Percentiles rank a stretch among this genome's conserved stretches.
These are phyloP conservation scores for Rhizophora mangle DNA, from an alignment of 345 rosid genomes.

Conservation along the genomic window DNA sequence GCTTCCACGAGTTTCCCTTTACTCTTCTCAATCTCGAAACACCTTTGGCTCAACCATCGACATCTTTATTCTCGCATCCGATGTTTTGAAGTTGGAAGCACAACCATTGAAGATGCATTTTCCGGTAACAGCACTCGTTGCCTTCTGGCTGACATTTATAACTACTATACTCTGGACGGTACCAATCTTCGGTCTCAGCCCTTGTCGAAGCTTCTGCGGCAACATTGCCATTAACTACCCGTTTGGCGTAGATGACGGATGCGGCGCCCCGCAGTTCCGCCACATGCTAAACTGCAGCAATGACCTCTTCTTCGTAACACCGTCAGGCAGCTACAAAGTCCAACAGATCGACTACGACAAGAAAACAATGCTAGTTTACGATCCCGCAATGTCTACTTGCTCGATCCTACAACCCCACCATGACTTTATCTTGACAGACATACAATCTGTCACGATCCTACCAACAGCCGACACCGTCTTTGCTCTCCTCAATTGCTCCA, in stretches of 20 bases:
- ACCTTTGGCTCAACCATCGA: too few relatives aligned
- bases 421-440: conserved; percentile 64
- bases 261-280: conserved; percentile 80
- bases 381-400: conserved; percentile 95
- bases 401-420: conserved; percentile 93
- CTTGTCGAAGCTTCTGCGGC: conserved; percentile 67
- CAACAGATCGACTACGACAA: conserved; percentile 67
- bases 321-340: conserved; percentile 82
- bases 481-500: conserved; percentile 77
- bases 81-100: not conserved
- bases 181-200: not conserved
- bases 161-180: not conserved
- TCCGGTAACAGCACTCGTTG: not conserved
- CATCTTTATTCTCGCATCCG: not conserved
- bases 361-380: conserved; percentile 54
- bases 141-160: not conserved
- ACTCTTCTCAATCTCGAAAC: not conserved
- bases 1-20: conserved; percentile 5
- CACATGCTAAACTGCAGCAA: conserved; percentile 67
- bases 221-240: conserved; percentile 67
- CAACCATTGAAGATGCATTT: not conserved
- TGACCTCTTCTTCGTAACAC: conserved; percentile 63
- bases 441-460: conserved; percentile 61
- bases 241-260: conserved; percentile 77
- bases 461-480: conserved; percentile 85